These are phyloP conservation scores for Ceratobasidium sp. DNA, from an alignment of 1,284 basidiomycete genomes.

Conservation along the genomic window DNA sequence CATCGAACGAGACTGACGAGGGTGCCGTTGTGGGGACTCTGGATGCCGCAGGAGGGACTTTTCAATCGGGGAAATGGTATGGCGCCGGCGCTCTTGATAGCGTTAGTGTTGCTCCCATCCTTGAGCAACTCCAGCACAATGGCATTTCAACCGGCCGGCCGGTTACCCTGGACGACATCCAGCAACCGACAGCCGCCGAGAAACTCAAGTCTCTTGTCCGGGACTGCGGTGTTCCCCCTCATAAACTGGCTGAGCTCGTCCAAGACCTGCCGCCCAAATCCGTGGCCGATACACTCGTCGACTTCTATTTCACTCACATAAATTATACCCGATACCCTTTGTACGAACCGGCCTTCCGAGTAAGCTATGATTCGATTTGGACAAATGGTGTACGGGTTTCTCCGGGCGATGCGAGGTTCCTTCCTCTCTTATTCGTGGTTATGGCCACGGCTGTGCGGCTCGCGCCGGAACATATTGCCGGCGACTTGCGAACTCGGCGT, in stretches of 20 bases:
- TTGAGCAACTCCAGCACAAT: constrained; percentile 61
- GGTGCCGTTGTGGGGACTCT: constrained; percentile 73
- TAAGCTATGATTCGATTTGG: constrained; percentile 79
- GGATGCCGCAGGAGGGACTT: constrained; percentile 72
- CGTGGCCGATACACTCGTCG: constrained; percentile 72
- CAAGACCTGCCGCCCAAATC: constrained; percentile 81
- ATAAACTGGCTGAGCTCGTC: constrained; percentile 86
- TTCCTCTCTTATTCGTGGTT: constrained; percentile 89
- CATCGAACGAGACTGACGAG: constrained; percentile 51
- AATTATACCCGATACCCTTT: constrained; percentile 95
- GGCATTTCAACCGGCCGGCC: constrained; percentile 29
- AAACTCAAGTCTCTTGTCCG: constrained; percentile 80
- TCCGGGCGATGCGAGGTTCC: constrained; percentile 82
- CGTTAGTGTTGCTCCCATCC: constrained; percentile 72
- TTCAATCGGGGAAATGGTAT: constrained; percentile 81
- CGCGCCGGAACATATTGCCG: constrained; percentile 81
- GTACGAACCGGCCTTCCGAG: constrained; percentile 82
- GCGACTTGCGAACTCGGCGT: constrained; percentile 73
- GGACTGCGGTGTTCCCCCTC: constrained; percentile 86
- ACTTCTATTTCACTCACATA: constrained; percentile 75
- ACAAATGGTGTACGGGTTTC: constrained; percentile 74
- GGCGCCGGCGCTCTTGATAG: constrained; percentile 79
- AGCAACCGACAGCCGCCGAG: constrained; percentile 63
- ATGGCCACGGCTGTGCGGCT: constrained; percentile 87
- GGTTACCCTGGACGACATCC: constrained; percentile 43